Percentiles rank a stretch among this genome's conserved stretches.
These are phyloP conservation scores for Macadamia integrifolia DNA, from an alignment of 164 flowering plant genomes.

Conservation along the genomic window DNA sequence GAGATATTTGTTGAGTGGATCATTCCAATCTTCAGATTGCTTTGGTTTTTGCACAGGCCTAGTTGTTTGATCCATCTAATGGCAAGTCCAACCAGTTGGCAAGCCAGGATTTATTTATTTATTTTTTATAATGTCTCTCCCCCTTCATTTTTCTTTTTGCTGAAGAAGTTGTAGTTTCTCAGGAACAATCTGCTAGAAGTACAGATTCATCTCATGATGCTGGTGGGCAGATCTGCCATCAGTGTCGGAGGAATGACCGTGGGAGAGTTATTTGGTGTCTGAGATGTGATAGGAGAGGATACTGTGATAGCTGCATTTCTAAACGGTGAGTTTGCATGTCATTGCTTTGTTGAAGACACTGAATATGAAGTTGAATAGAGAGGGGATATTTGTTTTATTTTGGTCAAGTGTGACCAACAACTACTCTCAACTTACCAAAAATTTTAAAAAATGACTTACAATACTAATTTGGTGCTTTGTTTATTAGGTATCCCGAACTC, in stretches of 20 bases:
- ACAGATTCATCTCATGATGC: slow-evolving; percentile 68
- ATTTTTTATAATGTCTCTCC: no score
- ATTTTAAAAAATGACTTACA: no score
- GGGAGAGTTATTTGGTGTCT: slow-evolving; percentile 67
- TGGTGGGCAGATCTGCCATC: slow-evolving; percentile 81
- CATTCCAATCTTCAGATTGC: neutral
- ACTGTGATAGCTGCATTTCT: slow-evolving; percentile 74
- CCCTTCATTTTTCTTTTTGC: neutral
- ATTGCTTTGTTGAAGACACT: slow-evolving; percentile 5
- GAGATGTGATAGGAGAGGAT: slow-evolving; percentile 80
- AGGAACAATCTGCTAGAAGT: slow-evolving; percentile 50
- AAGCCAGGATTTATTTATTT: neutral
- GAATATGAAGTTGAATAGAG: neutral
- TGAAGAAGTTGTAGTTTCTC: neutral
- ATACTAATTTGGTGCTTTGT: slow-evolving; percentile 6
- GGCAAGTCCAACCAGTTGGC: neutral
- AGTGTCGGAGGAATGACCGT: slow-evolving; percentile 60
- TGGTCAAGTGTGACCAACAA: slow-evolving; percentile 2
- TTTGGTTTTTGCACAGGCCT: neutral
- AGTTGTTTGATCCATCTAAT: neutral
- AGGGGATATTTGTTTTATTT: neutral
- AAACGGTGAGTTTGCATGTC: slow-evolving; percentile 49
- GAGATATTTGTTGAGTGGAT: neutral
- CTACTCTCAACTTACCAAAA: no score
- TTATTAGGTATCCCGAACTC: slow-evolving; percentile 65